Evolutionary conservation across 2,329 filamentous ascomycete genomes (phyloP), one percentile per base, ranked within the genome.

Genomic region (Exophiala dermatitidis): DNA sequence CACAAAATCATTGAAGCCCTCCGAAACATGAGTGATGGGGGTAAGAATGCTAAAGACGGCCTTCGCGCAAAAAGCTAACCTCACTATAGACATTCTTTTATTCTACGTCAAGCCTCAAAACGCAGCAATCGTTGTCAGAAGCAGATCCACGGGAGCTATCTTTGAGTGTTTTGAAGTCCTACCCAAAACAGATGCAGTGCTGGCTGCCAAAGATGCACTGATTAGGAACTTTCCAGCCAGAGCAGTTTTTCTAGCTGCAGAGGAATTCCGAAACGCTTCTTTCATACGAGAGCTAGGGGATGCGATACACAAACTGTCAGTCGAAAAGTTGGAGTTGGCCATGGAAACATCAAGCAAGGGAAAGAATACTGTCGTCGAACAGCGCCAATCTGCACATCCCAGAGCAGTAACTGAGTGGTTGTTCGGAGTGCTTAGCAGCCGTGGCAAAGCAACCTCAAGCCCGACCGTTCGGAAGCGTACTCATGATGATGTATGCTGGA

Each of bases 401-500:
- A 68, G 64, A 1, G 66, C 81, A 8, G 70, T 83, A 0, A 81
- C 77, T 0, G 74, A 81, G 38, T 69, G 78, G 5, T 63, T 82
- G 1, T 66, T 74, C 3, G 69, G 69, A 0, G 66, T 77, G 2
- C 58, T 80, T 1, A 64, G 65, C 8, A 67, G 71, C 3, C 53
- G 73, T 1, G 77, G 76, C 0, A 47, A 57, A 1, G 51, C 62
- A 0, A 50, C 57, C 3, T 10, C 63, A 0, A 59, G 60, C 0
- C 4, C 46, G 0, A 65, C 68, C 0, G 69, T 82, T n/a, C 66
- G 57, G 41, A 83, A 83, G 53, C 68, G 75, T 31, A 77, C 75
- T 0, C 73, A 77, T 1, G 78, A 83, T 37, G 79, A 83, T 9
- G 71, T 81, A 1, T 52, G 77, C 6, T 81, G 70, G 68, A 54